phyloP scores from a whole-genome alignment of 2,329 filamentous ascomycete species.

The Malbranchea zuffiana region DNA sequence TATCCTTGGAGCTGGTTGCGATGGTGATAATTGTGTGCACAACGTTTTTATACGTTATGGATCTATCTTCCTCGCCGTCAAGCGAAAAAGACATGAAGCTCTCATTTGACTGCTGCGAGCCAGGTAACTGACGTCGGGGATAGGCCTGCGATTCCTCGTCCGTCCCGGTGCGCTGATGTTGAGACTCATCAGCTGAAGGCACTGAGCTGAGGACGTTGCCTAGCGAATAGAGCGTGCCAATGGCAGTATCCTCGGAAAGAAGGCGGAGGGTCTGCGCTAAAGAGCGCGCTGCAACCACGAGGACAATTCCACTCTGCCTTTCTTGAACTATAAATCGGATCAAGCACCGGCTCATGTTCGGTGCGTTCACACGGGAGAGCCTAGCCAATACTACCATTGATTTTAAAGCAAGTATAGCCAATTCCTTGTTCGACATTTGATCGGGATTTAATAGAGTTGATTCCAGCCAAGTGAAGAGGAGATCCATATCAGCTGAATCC shows the following conservation, averaged over 20 bases:
- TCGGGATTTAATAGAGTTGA: constrained; percentile 64
- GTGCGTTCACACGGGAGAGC: constrained; percentile 60
- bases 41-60: constrained; percentile 70
- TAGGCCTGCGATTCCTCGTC: constrained; percentile 33
- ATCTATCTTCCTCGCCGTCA: constrained; percentile 66
- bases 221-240: constrained; percentile 91
- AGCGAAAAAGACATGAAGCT: constrained; percentile 57
- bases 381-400: constrained; percentile 72
- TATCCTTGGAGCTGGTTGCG: constrained; percentile 66
- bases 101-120: constrained; percentile 24
- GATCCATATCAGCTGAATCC: constrained; percentile 65
- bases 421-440: constrained; percentile 68
- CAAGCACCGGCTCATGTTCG: constrained; percentile 65
- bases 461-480: constrained; percentile 76
- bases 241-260: constrained; percentile 83
- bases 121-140: constrained; percentile 38
- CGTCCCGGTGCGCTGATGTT: constrained; percentile 19
- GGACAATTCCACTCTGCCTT: constrained; percentile 55
- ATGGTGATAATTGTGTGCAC: constrained; percentile 92
- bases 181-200: constrained; percentile 39
- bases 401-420: constrained; percentile 70
- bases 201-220: constrained; percentile 84
- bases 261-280: constrained; percentile 70
- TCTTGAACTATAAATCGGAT: constrained; percentile 83
- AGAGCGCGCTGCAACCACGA: constrained; percentile 69